Base-by-base conservation (phyloP, 2,329 filamentous ascomycete species). In the Emergomyces pasteurianus region DNA sequence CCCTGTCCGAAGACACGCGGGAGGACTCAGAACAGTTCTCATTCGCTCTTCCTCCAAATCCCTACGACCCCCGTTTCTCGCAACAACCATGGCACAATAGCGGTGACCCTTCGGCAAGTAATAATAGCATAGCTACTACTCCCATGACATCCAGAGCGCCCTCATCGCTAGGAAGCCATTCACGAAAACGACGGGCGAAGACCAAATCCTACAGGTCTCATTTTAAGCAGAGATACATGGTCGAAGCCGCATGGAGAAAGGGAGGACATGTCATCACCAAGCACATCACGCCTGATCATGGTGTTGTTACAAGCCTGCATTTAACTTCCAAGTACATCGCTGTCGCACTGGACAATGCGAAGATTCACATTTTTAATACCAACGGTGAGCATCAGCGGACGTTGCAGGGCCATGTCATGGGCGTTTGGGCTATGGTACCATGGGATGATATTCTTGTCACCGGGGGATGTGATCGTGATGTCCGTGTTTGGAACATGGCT, bases 391-490 rank as follows among this genome's bases (percentile, higher is more conserved):
- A 90, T 65, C 86, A 95, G 68, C 90, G 91, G 72, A 96, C 90
- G 2, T 78, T 99, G 34, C 88, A 94, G 70, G 94, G 94, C 12
- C 94, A 99, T 77, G 89, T 97, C 52, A 99, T 99, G 94, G 94
- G 94, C 47, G 94, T 99, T 23, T 99, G 94, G 94, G 94, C 94
- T 56, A 97, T 99, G 92, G 91, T 99, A 28, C 94, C 94, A 7
- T 96, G 92, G 89, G 92, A 90, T 62, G 92, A 99, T 72, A 88
- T 90, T 59, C 81, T 99, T 63, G 94, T 99, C 63, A 96, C 91
- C 68, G 94, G 94, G 68, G 94, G 94, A 6, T 99, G 94, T 72
- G 94, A 99, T 77, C 85, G 94, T 63, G 94, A 99, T 71, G 94
- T 99, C 34, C 84, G 94, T 61, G 94, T 99, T 6, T 99, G 94